Evolutionary conservation across 176 grass and related monocot species (phyloP).

Genomic region (Themeda triandra): DNA sequence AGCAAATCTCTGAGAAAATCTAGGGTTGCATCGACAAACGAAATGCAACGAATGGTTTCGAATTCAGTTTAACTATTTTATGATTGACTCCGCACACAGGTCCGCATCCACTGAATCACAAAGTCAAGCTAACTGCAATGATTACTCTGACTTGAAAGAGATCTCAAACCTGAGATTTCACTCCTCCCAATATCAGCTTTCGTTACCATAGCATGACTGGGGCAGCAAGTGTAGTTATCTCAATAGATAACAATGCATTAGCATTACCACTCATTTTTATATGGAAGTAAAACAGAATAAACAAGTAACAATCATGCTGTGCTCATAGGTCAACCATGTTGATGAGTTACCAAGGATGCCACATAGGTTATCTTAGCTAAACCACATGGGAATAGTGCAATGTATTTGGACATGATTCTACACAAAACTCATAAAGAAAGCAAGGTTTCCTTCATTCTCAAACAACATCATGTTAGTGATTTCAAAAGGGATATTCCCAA

Average conservation of each 20-base stretch:
- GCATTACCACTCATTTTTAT: not conserved
- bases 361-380: slow-evolving; percentile 32
- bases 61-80: not conserved
- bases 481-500: slow-evolving; percentile 12
- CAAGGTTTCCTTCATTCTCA: slow-evolving; percentile 25
- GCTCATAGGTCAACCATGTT: slow-evolving; percentile 32
- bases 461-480: slow-evolving; percentile 15
- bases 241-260: not conserved
- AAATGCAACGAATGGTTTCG: slow-evolving; percentile 27
- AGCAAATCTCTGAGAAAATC: slow-evolving; percentile 64
- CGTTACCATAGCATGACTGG: slow-evolving; percentile 14
- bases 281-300: slow-evolving; percentile 24
- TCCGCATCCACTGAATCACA: slow-evolving; percentile 37
- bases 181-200: slow-evolving; percentile 19
- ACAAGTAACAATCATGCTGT: slow-evolving; percentile 2
- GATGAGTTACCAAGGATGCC: slow-evolving; percentile 31
- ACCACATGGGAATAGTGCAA: slow-evolving; percentile 33
- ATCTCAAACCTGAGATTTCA: slow-evolving; percentile 55
- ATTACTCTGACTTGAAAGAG: slow-evolving; percentile 38
- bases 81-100: slow-evolving; percentile 24
- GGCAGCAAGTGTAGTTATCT: slow-evolving; percentile 10
- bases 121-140: slow-evolving; percentile 37
- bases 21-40: slow-evolving; percentile 25
- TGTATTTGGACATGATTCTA: slow-evolving; percentile 44
- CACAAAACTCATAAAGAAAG: slow-evolving; percentile 22